Evolutionary conservation across 805 yeast species (phyloP), one percentile per base, ranked within the genome.

Genomic region (Phaffomyces antillensis): DNA sequence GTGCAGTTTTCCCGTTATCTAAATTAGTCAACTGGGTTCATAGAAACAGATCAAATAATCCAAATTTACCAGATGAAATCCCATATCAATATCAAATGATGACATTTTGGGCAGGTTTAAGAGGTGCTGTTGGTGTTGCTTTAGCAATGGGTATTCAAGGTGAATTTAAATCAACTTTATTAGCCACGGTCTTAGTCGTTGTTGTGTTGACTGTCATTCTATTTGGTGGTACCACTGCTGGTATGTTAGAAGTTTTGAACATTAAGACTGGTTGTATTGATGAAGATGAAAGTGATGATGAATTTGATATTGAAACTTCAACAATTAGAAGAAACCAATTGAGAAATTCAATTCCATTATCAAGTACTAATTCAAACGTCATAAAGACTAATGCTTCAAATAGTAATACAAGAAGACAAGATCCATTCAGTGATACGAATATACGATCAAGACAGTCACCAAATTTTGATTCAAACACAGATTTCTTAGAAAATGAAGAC

Each of bases 61-160:
- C 57, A 42, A 56, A 72, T 3, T 66, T 75, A 11, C 84, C 86
- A 2, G 96, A 89, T 56, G 98, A 91, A 66, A 89, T 93, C 50
- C 93, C 96, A 24, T 91, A 87, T 57, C 87, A 84, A 49, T 93
- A 93, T 64, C 99, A 93, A 67, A 88, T 89, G 86, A 93, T 93
- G 99, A 88, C 91, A 41, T 93, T 93, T 63, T 93, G 99, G 99
- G 99, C 99, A 3, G 99, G 99, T 4, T 71, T 93, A 45, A 75
- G 99, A 60, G 99, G 99, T 48, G 99, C 99, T 1, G 99, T 93
- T 32, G 99, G 99, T 52, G 99, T 93, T 5, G 99, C 99, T 0
- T 75, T 93, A 58, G 99, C 99, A 0, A 88, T 95, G 81, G 99
- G 99, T 13, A 70, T 93, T 36, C 96, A 87, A 65, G 99, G 98